phyloP scores from a whole-genome alignment of 2,329 filamentous ascomycete genomes.

The Penicillium rolfsii region DNA sequence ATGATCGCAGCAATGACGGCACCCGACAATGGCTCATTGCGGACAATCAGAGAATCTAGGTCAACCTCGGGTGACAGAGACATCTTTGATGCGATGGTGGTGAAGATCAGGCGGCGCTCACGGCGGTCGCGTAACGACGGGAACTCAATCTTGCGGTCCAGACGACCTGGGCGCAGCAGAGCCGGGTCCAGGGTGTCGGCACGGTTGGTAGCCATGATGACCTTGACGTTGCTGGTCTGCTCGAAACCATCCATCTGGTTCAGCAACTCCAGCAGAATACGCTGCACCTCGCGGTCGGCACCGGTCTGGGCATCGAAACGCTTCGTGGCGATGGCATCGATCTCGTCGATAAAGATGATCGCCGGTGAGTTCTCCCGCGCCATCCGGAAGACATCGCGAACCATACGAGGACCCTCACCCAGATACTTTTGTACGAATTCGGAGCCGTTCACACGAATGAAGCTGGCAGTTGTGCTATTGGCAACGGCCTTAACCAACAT shows the following conservation, averaged over 20 bases:
- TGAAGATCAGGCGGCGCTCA: conserved; percentile 94
- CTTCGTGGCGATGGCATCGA: conserved; percentile 98
- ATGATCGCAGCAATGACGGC: conserved; percentile 98
- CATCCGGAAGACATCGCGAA: conserved; percentile 98
- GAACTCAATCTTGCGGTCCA: conserved; percentile 99
- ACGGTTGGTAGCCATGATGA: conserved; percentile 99
- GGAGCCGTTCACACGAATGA: conserved; percentile 96
- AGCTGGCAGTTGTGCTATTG: conserved; percentile 96
- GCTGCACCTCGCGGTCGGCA: conserved; percentile 96
- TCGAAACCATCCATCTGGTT: conserved; percentile 99
- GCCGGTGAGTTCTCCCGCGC: conserved; percentile 96
- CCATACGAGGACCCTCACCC: conserved; percentile 97
- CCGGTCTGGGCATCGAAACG: conserved; percentile 98
- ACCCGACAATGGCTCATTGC: conserved; percentile 92
- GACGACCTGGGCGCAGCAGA: conserved; percentile 86
- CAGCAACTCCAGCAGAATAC: conserved; percentile 93
- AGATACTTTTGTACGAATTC: conserved; percentile 99
- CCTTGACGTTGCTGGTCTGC: conserved; percentile 98
- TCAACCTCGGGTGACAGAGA: conserved; percentile 95
- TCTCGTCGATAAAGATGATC: conserved; percentile 99
- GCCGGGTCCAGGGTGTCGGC: conserved; percentile 96
- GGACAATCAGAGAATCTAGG: conserved; percentile 90
- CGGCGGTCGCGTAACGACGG: conserved; percentile 91
- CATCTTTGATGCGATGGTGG: conserved; percentile 97
- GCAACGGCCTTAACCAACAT: conserved; percentile 98